Evolutionary conservation across 495 filamentous ascomycete species (phyloP), one percentile per base, ranked within the genome.

Genomic region (Neurospora cerealis): DNA sequence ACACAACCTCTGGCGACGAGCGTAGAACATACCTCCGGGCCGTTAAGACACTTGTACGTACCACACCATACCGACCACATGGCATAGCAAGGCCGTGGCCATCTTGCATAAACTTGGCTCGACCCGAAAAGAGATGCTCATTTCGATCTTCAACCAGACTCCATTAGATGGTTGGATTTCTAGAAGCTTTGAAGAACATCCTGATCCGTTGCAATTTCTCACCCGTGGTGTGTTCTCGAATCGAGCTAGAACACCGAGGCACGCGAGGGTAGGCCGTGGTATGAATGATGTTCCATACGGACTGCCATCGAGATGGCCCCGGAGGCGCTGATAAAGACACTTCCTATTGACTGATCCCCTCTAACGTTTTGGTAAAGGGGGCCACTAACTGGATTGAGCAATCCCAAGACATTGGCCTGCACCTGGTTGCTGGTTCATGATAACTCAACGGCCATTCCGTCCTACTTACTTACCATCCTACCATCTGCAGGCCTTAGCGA

Each of bases 81-180:
- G 54, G 54, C 28, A 66, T 19, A 32, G 28, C 54, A 66, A 66
- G 54, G 54, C 34, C 54, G 54, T 66, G 54, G 54, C 28, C 54
- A 66, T 73, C 71, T 72, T 70, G 78, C 78, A 79, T 78, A 42
- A 79, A 76, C 73, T 76, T 79, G 73, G 74, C 74, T 75, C 42
- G 66, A 71, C 73, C 70, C 73, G 40, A 73, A 62, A 66, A 66
- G 39, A 70, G 77, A 73, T 78, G 74, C 71, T 78, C 74, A 79
- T 79, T 79, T 78, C 70, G 34, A 66, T 66, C 28, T 32, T 6
- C 54, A 17, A 28, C 28, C 54, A 66, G 54, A 66, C 54, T 62
- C 28, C 28, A 66, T 34, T 62, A 28, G 28, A 62, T 34, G 28
- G 7, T 62, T 62, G 13, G 24, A 8, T 17, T 66, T 66, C 54